Conservation (phyloP, 345 rosid genomes). For the Salix dunnii region DNA sequence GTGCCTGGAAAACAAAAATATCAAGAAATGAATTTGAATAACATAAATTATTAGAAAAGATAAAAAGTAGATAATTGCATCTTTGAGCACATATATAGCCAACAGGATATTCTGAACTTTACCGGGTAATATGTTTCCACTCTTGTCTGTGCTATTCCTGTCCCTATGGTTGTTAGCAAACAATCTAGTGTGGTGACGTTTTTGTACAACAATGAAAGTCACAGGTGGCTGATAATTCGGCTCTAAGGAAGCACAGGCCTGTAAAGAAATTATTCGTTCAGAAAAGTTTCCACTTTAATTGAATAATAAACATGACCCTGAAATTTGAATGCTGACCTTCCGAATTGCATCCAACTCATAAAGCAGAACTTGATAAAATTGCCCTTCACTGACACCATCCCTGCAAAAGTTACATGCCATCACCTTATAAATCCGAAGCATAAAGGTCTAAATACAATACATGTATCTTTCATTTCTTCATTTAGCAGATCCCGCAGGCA, state of each 20-base stretch:
- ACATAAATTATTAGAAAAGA: background rate
- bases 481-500: background rate
- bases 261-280: constrained; percentile 9
- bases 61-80: background rate
- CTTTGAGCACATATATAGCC: background rate
- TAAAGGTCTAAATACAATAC: background rate
- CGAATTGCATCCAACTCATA: constrained; percentile 83
- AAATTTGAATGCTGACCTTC: constrained; percentile 41
- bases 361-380: constrained; percentile 81
- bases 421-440: background rate
- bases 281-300: background rate
- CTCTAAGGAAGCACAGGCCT: constrained; percentile 97
- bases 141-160: constrained; percentile 80
- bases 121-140: constrained; percentile 96
- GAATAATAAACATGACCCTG: background rate
- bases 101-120: background rate
- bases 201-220: constrained; percentile 97
- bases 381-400: constrained; percentile 99
- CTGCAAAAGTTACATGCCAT: constrained; percentile 31
- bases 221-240: constrained; percentile 97
- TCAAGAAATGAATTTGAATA: background rate
- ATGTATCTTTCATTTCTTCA: background rate
- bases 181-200: constrained; percentile 91
- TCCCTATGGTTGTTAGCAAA: constrained; percentile 93
- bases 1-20: constrained; percentile 54